Conservation (phyloP, 1,284 basidiomycete genomes). For the Veloporphyrellus conicus region DNA sequence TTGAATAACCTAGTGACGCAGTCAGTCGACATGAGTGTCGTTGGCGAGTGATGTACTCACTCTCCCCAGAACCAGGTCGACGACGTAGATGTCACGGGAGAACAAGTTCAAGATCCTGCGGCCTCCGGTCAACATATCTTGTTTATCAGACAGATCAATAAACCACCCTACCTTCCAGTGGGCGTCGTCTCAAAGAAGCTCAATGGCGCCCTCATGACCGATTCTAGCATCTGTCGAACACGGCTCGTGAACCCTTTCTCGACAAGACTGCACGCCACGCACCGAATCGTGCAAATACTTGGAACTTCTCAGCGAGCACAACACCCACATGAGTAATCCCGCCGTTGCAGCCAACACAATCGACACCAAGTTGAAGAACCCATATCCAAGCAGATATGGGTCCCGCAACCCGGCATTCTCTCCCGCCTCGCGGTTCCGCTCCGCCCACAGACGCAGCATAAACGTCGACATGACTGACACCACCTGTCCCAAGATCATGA, state of each 20-base stretch:
- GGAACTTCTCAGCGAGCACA: conserved; percentile 75
- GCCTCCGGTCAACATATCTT: not conserved
- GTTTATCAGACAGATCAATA: not conserved
- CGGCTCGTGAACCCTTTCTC: conserved; percentile 1
- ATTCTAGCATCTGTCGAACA: conserved; percentile 58
- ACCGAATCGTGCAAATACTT: conserved; percentile 74
- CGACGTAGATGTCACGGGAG: conserved; percentile 88
- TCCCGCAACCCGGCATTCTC: conserved; percentile 53
- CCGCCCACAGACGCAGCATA: conserved; percentile 76
- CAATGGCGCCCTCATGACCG: conserved; percentile 79
- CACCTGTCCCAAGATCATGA: conserved; percentile 54
- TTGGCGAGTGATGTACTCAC: conserved; percentile 31
- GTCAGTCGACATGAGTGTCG: not conserved
- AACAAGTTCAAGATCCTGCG: conserved; percentile 80
- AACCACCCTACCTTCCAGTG: conserved; percentile 57
- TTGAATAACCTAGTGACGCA: conserved; percentile 52
- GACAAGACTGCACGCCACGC: conserved; percentile 19
- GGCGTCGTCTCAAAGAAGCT: conserved; percentile 87
- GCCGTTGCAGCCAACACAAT: conserved; percentile 51
- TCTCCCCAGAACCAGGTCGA: conserved; percentile 77
- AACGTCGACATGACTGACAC: conserved; percentile 59
- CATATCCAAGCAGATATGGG: conserved; percentile 59
- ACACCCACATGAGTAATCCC: conserved; percentile 70
- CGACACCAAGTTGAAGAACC: conserved; percentile 52
- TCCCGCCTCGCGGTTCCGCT: conserved; percentile 64